A percentile compares a stretch with the other conserved stretches of the same genome.
Evolutionary conservation across 495 filamentous ascomycete genomes (phyloP).

Genomic region (Diplogelasinospora grovesii): DNA sequence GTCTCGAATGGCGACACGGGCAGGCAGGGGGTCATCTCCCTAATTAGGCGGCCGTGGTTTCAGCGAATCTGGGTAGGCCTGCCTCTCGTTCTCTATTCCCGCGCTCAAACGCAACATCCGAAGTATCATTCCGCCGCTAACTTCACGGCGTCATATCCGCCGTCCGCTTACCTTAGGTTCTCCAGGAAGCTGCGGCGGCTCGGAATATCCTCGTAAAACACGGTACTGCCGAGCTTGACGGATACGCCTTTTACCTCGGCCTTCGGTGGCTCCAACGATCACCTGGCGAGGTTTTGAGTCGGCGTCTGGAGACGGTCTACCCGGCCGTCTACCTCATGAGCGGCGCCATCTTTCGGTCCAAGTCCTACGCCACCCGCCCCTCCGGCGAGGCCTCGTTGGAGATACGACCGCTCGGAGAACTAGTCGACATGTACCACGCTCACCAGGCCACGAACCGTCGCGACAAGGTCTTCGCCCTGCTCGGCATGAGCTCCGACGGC

Average conservation of each 20-base stretch:
- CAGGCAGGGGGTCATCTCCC: neutral
- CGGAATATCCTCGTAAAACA: conserved; percentile 1
- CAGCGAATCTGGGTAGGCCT: conserved; percentile 2
- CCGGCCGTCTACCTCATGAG: too few relatives aligned
- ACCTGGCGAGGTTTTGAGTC: too few relatives aligned
- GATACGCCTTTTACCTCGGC: neutral
- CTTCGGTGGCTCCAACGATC: too few relatives aligned
- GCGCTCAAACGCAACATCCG: neutral
- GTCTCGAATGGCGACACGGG: too few relatives aligned
- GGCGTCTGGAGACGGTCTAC: too few relatives aligned
- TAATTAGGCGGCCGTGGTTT: conserved; percentile 2
- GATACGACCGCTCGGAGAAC: conserved; percentile 22
- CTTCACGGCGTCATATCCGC: too few relatives aligned
- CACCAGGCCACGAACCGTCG: conserved; percentile 21
- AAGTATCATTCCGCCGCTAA: too few relatives aligned
- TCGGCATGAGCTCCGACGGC: conserved; percentile 14
- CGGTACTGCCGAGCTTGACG: neutral
- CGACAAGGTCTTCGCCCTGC: conserved; percentile 34
- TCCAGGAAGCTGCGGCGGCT: conserved; percentile 7
- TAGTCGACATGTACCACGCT: conserved; percentile 30
- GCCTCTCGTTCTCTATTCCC: neutral
- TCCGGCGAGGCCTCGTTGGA: too few relatives aligned
- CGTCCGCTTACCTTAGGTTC: too few relatives aligned
- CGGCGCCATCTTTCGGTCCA: too few relatives aligned
- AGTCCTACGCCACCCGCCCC: too few relatives aligned